Conservation (phyloP, 768 basidiomycete species). For the Candolleomyces eurysporus region DNA sequence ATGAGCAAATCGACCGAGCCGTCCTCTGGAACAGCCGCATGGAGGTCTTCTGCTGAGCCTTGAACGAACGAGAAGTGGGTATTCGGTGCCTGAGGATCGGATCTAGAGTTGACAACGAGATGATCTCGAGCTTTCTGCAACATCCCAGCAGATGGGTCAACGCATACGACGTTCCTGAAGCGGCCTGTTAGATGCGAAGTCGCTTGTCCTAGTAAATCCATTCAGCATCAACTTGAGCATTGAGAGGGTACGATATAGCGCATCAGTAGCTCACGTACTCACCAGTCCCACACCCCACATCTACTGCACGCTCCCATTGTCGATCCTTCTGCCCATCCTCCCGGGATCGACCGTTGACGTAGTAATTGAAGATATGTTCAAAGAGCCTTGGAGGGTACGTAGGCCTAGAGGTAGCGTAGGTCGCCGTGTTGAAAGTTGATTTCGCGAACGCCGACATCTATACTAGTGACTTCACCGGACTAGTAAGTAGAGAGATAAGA, state of each 20-base stretch:
- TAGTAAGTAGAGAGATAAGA: too few relatives aligned
- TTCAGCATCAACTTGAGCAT: neutral
- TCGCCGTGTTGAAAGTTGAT: constrained; percentile 60
- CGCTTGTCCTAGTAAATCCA: constrained; percentile 63
- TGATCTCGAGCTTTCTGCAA: constrained; percentile 45
- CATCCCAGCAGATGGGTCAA: constrained; percentile 80
- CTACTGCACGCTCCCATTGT: constrained; percentile 60
- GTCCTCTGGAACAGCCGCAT: constrained; percentile 38
- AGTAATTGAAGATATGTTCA: constrained; percentile 56
- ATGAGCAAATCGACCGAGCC: constrained; percentile 64
- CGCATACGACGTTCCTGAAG: constrained; percentile 62
- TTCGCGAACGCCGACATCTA: constrained; percentile 78
- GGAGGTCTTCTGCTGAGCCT: constrained; percentile 54
- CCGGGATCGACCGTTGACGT: constrained; percentile 31
- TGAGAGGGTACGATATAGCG: neutral
- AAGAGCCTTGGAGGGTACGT: constrained; percentile 70
- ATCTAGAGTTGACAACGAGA: constrained; percentile 11
- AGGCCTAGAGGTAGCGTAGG: constrained; percentile 69
- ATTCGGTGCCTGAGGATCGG: neutral
- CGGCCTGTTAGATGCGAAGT: constrained; percentile 47
- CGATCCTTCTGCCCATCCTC: too few relatives aligned
- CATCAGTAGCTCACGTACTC: constrained; percentile 5
- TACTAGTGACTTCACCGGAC: too few relatives aligned
- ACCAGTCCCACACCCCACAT: constrained; percentile 89
- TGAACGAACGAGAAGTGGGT: constrained; percentile 28